Conservation (phyloP, 176 grass and related monocot genomes). For the Cenchrus americanus region DNA sequence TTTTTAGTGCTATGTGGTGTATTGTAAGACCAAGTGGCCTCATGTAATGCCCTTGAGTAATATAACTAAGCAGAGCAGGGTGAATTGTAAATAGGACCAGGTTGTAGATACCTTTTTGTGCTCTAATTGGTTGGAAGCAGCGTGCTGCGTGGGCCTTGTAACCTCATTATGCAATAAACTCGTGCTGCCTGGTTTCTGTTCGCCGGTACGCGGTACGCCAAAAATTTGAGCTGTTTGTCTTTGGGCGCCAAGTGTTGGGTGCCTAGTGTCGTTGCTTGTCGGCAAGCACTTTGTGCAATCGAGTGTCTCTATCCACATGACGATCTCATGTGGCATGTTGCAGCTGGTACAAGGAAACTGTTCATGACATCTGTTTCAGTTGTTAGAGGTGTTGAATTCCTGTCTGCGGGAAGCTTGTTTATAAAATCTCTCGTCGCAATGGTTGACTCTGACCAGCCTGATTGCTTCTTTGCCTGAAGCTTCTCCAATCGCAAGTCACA, state of each 20-base stretch:
- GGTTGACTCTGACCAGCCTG: slow-evolving; percentile 41
- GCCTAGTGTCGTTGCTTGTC: slow-evolving; percentile 4
- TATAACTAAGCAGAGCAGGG: slow-evolving; percentile 42
- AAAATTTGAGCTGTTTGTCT: slow-evolving; percentile 23
- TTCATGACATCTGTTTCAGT: slow-evolving; percentile 15
- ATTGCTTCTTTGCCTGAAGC: neutral
- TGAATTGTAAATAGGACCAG: slow-evolving; percentile 76
- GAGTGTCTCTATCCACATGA: slow-evolving; percentile 46
- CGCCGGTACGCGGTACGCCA: neutral
- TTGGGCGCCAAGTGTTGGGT: neutral
- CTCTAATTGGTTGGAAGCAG: slow-evolving; percentile 40
- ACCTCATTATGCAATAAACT: slow-evolving; percentile 51
- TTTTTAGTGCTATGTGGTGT: slow-evolving; percentile 54
- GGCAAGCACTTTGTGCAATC: slow-evolving; percentile 21
- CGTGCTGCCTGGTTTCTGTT: slow-evolving; percentile 31
- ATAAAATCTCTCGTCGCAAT: slow-evolving; percentile 32
- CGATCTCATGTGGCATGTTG: slow-evolving; percentile 26
- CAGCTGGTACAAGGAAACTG: slow-evolving; percentile 9
- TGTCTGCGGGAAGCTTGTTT: slow-evolving; percentile 27
- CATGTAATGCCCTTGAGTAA: slow-evolving; percentile 48
- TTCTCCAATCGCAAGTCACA: slow-evolving; percentile 4
- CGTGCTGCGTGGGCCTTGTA: slow-evolving; percentile 43
- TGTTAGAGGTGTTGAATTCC: slow-evolving; percentile 53
- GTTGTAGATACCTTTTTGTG: slow-evolving; percentile 73
- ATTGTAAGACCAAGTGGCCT: slow-evolving; percentile 50